Conservation (phyloP, 1,284 basidiomycete genomes). For the Naganishia cerealis region DNA sequence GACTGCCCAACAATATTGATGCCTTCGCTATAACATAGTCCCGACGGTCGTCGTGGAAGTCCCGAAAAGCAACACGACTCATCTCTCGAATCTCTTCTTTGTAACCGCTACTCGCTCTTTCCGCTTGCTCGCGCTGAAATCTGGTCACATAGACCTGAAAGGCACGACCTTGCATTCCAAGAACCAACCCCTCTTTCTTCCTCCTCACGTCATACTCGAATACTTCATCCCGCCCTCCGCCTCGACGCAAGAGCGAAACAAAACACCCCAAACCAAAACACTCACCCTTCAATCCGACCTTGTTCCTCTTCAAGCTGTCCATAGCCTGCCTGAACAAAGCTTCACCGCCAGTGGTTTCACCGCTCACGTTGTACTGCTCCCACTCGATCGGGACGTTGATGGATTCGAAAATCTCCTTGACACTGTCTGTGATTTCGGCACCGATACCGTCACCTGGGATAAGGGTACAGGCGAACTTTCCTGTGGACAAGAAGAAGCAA, state of each 20-base stretch:
- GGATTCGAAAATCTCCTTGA: conserved; percentile 97
- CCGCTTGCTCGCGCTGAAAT: no score
- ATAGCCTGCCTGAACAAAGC: conserved; percentile 95
- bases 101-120: no score
- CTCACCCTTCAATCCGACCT: conserved; percentile 95
- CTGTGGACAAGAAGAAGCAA: conserved; percentile 33
- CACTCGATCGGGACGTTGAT: conserved; percentile 98
- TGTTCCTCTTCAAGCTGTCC: conserved; percentile 94
- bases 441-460: conserved; percentile 97
- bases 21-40: neutral
- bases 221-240: neutral
- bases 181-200: neutral
- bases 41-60: neutral
- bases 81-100: neutral
- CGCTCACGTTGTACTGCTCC: conserved; percentile 96
- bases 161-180: no score
- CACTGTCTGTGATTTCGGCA: conserved; percentile 93
- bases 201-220: neutral
- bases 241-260: neutral
- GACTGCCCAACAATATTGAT: neutral
- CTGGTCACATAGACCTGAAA: no score
- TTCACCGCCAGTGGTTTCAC: conserved; percentile 90
- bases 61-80: neutral
- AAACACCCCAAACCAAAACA: conserved; percentile 22
- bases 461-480: conserved; percentile 69